Base-by-base conservation (phyloP, 371 early-diverging fungal genomes). In the Polyrhizophydium stewartii region DNA sequence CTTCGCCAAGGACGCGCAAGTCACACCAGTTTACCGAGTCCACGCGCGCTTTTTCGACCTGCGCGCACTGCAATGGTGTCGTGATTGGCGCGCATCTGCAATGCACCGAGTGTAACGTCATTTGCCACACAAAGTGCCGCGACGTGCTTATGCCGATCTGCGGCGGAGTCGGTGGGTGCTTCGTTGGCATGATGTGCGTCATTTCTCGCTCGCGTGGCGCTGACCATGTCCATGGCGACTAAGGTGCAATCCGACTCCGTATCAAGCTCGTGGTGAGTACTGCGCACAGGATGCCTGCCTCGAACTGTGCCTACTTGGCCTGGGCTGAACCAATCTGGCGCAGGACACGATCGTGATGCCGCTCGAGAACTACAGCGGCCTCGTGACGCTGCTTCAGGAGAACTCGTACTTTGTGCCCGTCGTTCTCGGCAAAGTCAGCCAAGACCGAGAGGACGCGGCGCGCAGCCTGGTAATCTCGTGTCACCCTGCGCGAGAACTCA, bases 381-480 rank as follows among this genome's bases (percentile, higher is more conserved):
- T 64, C 30, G 19, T 64, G 32, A 16, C 0, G 1, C 3, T 45
- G 2, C 27, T 64, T 30, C 24, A 46, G 2, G 33, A 49, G 22
- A 41, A 64, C 51, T 40, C 40, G 24, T 64, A 52, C 25, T 25
- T 28, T 19, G 17, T 64, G 24, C 59, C 43, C 22, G 25, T 33
- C 1, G 17, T 67, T 19, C 47, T 71, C n/a, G 71, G 71, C 30
- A 62, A 62, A 60, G 63, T 71, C 37, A 67, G 68, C 59, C 55
- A 61, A 28, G 62, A 59, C 37, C 55, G 71, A 28, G 65, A 71
- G 31, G 63, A 67, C 12, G 71, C 68, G 16, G 68, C 68, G 6
- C 51, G 58, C 52, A 49, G 60, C 16, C 31, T 62, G 62, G 60
- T 60, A 37, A 58, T 16, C 13, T 27, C 21, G 25, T 40, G 35